These are phyloP conservation scores for Tolypocladium endophyticum DNA, from an alignment of 2,329 filamentous ascomycete genomes.

Conservation along the genomic window DNA sequence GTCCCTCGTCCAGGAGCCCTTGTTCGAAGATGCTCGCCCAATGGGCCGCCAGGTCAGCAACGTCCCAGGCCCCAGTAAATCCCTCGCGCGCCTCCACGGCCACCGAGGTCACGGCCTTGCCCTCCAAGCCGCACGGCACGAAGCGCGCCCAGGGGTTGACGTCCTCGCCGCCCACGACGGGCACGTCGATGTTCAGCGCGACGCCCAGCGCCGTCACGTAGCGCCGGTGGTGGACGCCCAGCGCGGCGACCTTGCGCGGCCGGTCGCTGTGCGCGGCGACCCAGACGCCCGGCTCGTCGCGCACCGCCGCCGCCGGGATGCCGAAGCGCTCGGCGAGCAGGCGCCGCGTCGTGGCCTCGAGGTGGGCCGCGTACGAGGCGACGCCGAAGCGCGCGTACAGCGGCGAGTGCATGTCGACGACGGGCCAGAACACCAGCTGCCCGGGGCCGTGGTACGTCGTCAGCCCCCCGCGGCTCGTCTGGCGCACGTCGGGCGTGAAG, in stretches of 20 bases:
- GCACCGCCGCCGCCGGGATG: slow-evolving; percentile 45
- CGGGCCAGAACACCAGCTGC: slow-evolving; percentile 84
- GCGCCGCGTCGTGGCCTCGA: slow-evolving; percentile 67
- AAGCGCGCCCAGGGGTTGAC: slow-evolving; percentile 57
- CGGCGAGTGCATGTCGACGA: slow-evolving; percentile 63
- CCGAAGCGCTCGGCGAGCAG: slow-evolving; percentile 47
- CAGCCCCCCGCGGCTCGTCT: slow-evolving; percentile 75
- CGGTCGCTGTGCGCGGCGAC: slow-evolving; percentile 23
- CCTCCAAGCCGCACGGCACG: slow-evolving; percentile 80
- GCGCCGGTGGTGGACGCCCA: slow-evolving; percentile 83
- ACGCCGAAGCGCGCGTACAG: slow-evolving; percentile 52
- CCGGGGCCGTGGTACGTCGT: slow-evolving; percentile 94
- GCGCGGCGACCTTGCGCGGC: slow-evolving; percentile 69
- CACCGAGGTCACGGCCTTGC: slow-evolving; percentile 69
- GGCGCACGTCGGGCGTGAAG: slow-evolving; percentile 49
- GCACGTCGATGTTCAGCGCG: slow-evolving; percentile 64
- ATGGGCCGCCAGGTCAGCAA: slow-evolving; percentile 14
- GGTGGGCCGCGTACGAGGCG: slow-evolving; percentile 62
- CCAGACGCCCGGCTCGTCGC: slow-evolving; percentile 85
- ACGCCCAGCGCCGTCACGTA: slow-evolving; percentile 79
- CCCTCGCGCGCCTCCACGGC: slow-evolving; percentile 32
- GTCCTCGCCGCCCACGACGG: slow-evolving; percentile 28
- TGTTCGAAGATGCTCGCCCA: slow-evolving; percentile 25
- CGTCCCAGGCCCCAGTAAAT: slow-evolving; percentile 12
- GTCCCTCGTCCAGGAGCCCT: slow-evolving; percentile 15